Conservation (phyloP, 768 basidiomycete genomes). For the Gloeophyllum trabeum region DNA sequence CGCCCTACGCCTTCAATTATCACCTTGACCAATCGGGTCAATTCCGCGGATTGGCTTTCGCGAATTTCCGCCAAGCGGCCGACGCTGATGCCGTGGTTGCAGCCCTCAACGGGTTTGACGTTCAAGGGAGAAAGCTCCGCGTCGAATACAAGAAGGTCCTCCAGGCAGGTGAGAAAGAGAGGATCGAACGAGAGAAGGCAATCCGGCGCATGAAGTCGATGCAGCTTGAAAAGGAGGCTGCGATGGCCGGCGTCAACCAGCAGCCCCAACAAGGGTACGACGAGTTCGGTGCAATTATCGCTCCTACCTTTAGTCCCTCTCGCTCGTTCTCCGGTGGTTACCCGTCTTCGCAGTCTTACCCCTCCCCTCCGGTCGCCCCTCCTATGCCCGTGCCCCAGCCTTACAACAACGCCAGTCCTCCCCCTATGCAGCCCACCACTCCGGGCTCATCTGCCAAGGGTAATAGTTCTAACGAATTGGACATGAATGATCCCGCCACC, state of each 20-base stretch:
- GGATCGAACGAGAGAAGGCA: constrained; percentile 97
- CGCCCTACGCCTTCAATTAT: constrained; percentile 99
- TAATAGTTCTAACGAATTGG: constrained; percentile 59
- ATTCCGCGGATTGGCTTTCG: constrained; percentile 96
- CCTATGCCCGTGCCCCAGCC: constrained; percentile 27
- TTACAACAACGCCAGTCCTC: constrained; percentile 23
- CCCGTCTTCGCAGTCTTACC: constrained; percentile 49
- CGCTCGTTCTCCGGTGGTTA: constrained; percentile 60
- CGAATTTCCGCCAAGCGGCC: constrained; percentile 85
- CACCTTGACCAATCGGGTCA: constrained; percentile 94
- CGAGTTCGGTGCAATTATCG: constrained; percentile 53
- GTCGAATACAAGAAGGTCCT: constrained; percentile 99
- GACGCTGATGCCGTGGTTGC: constrained; percentile 96
- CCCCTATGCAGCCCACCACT: constrained; percentile 41
- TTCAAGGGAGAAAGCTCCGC: constrained; percentile 92
- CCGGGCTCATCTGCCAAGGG: constrained; percentile 58
- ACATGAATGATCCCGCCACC: constrained; percentile 91
- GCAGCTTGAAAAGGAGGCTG: constrained; percentile 83
- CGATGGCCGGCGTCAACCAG: constrained; percentile 6
- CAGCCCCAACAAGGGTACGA: constrained; percentile 33
- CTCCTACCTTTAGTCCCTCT: constrained; percentile 53
- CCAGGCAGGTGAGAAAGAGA: constrained; percentile 98
- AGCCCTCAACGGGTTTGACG: constrained; percentile 92
- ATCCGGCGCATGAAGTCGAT: constrained; percentile 96
- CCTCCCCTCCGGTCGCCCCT: constrained; percentile 48